Base-by-base conservation (phyloP, 2,329 filamentous ascomycete species). In the Fusarium fracticaudum region DNA sequence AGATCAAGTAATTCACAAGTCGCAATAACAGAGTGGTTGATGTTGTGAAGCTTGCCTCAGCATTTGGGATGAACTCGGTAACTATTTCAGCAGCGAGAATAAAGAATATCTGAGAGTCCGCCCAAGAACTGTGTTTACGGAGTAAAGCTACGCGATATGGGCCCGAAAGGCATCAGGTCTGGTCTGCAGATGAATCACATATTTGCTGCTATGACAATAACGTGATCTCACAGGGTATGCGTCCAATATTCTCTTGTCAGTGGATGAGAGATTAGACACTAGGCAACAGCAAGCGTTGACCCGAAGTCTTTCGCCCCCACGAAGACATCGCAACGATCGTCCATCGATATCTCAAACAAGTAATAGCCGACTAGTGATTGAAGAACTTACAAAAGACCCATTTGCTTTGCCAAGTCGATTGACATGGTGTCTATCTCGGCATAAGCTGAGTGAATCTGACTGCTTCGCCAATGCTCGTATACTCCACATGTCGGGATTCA, bases 91-190 rank as follows among this genome's bases (percentile, higher is more conserved):
- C 29, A 3, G 29, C 9, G 29, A 29, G 29, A 94, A 95, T 98
- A 61, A 88, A 90, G 76, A 82, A 87, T 60, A 88, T 98, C 38
- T 93, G 89, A 72, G 84, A 88, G 22, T 87, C 98, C 54, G 92
- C 92, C 72, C 88, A 94, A 66, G 82, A 97, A 83, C 94, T 95
- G 1, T 78, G 91, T 96, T 29, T 92, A 98, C 86, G 75, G 90
- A 90, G 90, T 22, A 86, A 29, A 7, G 10, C 14, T 55, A 40
- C 11, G 4, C 3, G 35, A 13, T 17, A 29, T 29, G 20, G 24
- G 6, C 2, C 4, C 35, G 1, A 18, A 18, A 26, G n/a, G 20
- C 24, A 29, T 29, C 15, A 18, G 10, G 4, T 4, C 4, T 4
- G 26, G 6, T 31, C 14, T 41, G 11, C 20, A n/a, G 2, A 37